Evolutionary conservation across 192 early-diverging fungal genomes (phyloP), one percentile per base, ranked within the genome.

Genomic region (Bifiguratus adelaidae): DNA sequence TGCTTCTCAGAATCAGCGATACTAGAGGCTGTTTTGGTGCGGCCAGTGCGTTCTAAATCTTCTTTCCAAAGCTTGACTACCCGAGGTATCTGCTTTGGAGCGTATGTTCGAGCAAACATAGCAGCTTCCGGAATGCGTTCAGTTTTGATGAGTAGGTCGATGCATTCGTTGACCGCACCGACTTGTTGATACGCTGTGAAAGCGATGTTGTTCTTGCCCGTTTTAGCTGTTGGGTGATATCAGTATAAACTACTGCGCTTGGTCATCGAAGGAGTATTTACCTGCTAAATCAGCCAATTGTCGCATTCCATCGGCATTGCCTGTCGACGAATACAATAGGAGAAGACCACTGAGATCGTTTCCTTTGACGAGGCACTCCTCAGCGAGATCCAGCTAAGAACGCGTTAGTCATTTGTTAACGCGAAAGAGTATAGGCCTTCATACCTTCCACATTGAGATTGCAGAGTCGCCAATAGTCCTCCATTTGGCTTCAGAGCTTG

Each of bases 121-220:
- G 95, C 92, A 0, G 96, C 96, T 60, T 99, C 96, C 6, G 95
- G 85, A 26, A 91, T 73, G 37, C 96, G 86, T 23, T 90, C 83
- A 24, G 89, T 88, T 41, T 78, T 68, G 38, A 91, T 67, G 33
- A 99, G 67, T n/a, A 97, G 66, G 12, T 87, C 87, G 37, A 94
- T 78, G 50, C 89, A 89, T 28, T 88, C 74, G 46, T 91, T 80
- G 16, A 86, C 56, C 25, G 83, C 71, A 32, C 83, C 82, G 19
- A 86, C 67, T 42, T 81, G 57, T 52, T 88, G 75, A 60, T 82
- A 78, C 58, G 85, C 87, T 18, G 80, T 66, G 65, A 97, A 95
- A 0, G 95, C 85, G 54, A 97, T 86, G 60, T 99, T 97, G 68
- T 82, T 87, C 41, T 88, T 83, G 22, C 88, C 89, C 42, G 78